Percentiles rank a stretch among this genome's conserved stretches.
Conservation (phyloP, 2,329 filamentous ascomycete genomes). For the Dactylellina leptospora region DNA sequence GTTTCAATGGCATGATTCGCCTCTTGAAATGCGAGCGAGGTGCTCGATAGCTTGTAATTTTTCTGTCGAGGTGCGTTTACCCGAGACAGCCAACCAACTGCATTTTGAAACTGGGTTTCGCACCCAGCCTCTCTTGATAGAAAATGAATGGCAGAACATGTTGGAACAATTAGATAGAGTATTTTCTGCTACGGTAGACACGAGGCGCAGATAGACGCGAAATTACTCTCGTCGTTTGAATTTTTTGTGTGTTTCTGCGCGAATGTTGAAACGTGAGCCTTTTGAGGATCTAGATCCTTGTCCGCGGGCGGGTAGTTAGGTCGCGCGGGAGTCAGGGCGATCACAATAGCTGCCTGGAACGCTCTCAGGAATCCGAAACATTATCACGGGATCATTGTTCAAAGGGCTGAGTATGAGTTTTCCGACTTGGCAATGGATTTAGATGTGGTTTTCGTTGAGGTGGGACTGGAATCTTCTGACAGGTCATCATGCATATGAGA, state of each 20-base stretch:
- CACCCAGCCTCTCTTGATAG: too few species aligned
- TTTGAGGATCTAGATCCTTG: slow-evolving; percentile 13
- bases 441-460: too few species aligned
- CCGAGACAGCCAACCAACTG: slow-evolving; percentile 14
- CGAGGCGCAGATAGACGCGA: too few species aligned
- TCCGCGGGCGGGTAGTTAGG: background rate
- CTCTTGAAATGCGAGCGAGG: background rate
- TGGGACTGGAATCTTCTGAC: background rate
- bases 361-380: too few species aligned
- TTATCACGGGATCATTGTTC: too few species aligned
- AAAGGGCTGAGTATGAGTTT: too few species aligned
- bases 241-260: background rate
- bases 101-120: slow-evolving; percentile 10
- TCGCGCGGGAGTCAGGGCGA: background rate
- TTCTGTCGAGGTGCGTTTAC: background rate
- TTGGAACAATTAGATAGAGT: too few species aligned
- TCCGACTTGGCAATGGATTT: too few species aligned
- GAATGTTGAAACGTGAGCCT: background rate
- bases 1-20: background rate
- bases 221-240: background rate
- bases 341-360: too few species aligned
- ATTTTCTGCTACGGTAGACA: too few species aligned
- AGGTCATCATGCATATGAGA: slow-evolving; percentile 14
- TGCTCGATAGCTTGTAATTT: background rate
- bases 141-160: too few species aligned